These are phyloP conservation scores for Thyridium curvatum DNA, from an alignment of 2,329 filamentous ascomycete genomes.

Conservation along the genomic window DNA sequence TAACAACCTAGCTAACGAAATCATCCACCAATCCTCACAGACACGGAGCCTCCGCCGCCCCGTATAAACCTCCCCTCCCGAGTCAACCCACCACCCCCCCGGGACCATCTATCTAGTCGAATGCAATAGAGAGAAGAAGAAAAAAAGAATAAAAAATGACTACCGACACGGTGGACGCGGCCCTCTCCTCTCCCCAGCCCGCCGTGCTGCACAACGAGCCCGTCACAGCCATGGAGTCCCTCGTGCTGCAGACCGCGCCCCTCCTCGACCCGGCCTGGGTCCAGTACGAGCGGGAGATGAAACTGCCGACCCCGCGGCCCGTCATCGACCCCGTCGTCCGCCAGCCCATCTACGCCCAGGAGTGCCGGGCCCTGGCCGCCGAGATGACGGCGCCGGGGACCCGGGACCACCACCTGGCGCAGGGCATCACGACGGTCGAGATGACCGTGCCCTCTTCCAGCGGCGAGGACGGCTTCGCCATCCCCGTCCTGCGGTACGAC, in stretches of 20 bases:
- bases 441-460: constrained; percentile 23
- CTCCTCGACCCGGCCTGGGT: constrained; percentile 33
- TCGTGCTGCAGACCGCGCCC: constrained; percentile 25
- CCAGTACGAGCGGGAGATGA: constrained; percentile 24
- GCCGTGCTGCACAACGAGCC: no score
- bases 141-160: no score
- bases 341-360: constrained; percentile 31
- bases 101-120: no score
- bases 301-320: constrained; percentile 18
- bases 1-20: no score
- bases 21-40: no score
- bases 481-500: constrained; percentile 29
- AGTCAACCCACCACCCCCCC: no score
- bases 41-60: no score
- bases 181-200: no score
- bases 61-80: no score
- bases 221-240: constrained; percentile 8
- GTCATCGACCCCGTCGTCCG: constrained; percentile 19
- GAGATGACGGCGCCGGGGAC: constrained; percentile 26
- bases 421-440: constrained; percentile 20
- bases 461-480: constrained; percentile 20
- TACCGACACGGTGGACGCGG: no score
- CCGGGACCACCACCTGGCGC: constrained; percentile 27
- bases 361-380: constrained; percentile 29
- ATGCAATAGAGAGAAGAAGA: no score